A percentile compares a stretch with the other conserved stretches of the same genome.
These are phyloP conservation scores for Paraurostyla sp. DNA, from an alignment of 73 alveolate genomes.

Conservation along the genomic window DNA sequence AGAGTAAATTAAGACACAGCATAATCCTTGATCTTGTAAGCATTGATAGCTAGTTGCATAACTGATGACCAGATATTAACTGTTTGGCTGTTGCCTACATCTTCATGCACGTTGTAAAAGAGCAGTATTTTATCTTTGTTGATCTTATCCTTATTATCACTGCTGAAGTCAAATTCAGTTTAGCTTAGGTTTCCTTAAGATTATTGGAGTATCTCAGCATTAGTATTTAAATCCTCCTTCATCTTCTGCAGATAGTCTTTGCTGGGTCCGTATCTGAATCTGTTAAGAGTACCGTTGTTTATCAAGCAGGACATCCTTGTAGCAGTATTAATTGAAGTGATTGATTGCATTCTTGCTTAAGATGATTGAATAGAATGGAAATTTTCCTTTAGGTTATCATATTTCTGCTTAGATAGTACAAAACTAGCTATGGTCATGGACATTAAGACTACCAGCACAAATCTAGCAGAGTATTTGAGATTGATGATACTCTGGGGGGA, in stretches of 20 bases:
- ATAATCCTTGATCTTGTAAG: slow-evolving; percentile 51
- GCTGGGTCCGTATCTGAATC: slow-evolving; percentile 13
- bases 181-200: slow-evolving; percentile 29
- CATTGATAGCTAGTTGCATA: slow-evolving; percentile 38
- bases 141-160: background rate
- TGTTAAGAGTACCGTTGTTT: slow-evolving; percentile 30
- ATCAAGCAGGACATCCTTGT: slow-evolving; percentile 42
- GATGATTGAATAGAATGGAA: slow-evolving; percentile 32
- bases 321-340: slow-evolving; percentile 37
- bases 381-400: slow-evolving; percentile 44
- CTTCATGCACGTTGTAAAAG: slow-evolving; percentile 31
- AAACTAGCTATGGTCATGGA: slow-evolving; percentile 55
- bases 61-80: slow-evolving; percentile 58
- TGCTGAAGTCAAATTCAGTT: slow-evolving; percentile 11
- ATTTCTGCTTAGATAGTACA: slow-evolving; percentile 35
- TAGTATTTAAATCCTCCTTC: slow-evolving; percentile 12
- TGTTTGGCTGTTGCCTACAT: slow-evolving; percentile 3
- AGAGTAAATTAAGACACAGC: background rate
- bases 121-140: slow-evolving; percentile 24
- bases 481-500: slow-evolving; percentile 54
- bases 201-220: slow-evolving; percentile 27
- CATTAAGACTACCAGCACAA: slow-evolving; percentile 37
- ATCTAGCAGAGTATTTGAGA: slow-evolving; percentile 51
- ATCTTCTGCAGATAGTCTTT: slow-evolving; percentile 46
- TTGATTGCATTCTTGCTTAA: slow-evolving; percentile 17